Base-by-base conservation (phyloP, 1,284 basidiomycete genomes). In the Phellinidium pouzarii region DNA sequence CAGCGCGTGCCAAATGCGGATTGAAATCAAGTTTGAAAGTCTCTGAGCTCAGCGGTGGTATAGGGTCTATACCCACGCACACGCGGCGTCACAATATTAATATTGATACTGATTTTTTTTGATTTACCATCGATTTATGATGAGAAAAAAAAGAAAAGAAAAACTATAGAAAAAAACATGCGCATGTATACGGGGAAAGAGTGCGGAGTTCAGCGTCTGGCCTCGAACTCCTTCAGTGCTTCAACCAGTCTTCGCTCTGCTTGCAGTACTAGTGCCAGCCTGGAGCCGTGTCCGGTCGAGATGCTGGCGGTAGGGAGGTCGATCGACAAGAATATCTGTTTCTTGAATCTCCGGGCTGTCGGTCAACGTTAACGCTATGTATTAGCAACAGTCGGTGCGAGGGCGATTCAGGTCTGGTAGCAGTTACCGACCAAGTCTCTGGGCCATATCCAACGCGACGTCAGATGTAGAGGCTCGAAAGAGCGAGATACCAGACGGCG, bases 401-500 rank as follows among this genome's bases (percentile, higher is more conserved):
- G 11, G 22, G 27, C 49, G 19, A 56, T 12, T 7, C 1, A 17
- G 19, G 19, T 40, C 3, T 40, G 48, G 31, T 25, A 47, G 55
- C 14, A 34, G 42, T 48, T 47, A 68, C 76, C 73, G 70, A 91
- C 89, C 87, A 62, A 92, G 73, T 59, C 89, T 77, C 68, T 83
- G 83, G 44, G 87, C 79, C 82, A 91, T 88, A 38, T 82, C 71
- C 54, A 82, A 67, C 40, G 87, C 80, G 25, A 77, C 69, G 63
- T 90, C 88, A 31, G 79, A 79, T 47, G 73, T 71, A 23, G 78
- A 74, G 25, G 81, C 74, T 51, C 85, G 78, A 68, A 81, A 87
- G 50, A 92, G 66, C 43, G 80, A 73, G 25, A 85, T 88, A 42
- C 77, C 82, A 46, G 80, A 71, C 29, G 74, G 72, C 6, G 71